phyloP scores from a whole-genome alignment of 2,329 filamentous ascomycete species.

The Fusarium transvaalense region DNA sequence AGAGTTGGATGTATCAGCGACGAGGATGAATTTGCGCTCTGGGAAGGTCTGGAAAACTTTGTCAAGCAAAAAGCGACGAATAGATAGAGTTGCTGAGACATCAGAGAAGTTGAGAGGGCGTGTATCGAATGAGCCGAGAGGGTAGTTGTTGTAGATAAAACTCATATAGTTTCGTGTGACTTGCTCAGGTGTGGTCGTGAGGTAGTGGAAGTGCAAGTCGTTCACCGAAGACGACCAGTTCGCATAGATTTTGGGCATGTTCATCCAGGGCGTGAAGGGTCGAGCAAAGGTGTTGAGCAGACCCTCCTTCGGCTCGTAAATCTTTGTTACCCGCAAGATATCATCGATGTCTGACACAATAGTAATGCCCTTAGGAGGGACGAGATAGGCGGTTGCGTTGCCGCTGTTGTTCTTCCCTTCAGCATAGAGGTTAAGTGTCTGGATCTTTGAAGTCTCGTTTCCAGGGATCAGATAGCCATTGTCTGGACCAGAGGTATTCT shows the following conservation, averaged over 20 bases:
- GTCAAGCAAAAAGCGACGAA: constrained; percentile 76
- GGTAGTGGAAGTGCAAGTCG: constrained; percentile 82
- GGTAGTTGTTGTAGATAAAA: constrained; percentile 83
- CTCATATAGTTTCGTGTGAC: constrained; percentile 83
- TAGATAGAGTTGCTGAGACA: constrained; percentile 75
- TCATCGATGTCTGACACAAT: constrained; percentile 84
- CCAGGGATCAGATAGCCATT: constrained; percentile 68
- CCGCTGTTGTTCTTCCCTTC: constrained; percentile 72
- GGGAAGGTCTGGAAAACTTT: constrained; percentile 83
- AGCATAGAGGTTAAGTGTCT: constrained; percentile 76
- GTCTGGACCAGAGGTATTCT: constrained; percentile 65
- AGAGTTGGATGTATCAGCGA: constrained; percentile 81
- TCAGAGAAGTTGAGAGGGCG: constrained; percentile 85
- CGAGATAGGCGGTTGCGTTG: constrained; percentile 81
- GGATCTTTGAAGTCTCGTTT: constrained; percentile 73
- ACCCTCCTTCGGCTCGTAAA: constrained; percentile 80
- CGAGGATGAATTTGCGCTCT: constrained; percentile 78
- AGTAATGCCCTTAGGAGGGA: constrained; percentile 77
- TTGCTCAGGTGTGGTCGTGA: constrained; percentile 85
- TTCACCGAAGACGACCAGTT: constrained; percentile 78
- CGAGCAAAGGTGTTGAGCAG: constrained; percentile 81
- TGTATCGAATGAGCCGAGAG: constrained; percentile 81
- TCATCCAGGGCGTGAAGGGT: constrained; percentile 77
- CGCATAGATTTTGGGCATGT: constrained; percentile 83
- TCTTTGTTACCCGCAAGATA: constrained; percentile 83